A percentile compares a stretch with the other conserved stretches of the same genome.
phyloP scores from a whole-genome alignment of 176 grass and related monocot species.

The Aechmea fasciata region DNA sequence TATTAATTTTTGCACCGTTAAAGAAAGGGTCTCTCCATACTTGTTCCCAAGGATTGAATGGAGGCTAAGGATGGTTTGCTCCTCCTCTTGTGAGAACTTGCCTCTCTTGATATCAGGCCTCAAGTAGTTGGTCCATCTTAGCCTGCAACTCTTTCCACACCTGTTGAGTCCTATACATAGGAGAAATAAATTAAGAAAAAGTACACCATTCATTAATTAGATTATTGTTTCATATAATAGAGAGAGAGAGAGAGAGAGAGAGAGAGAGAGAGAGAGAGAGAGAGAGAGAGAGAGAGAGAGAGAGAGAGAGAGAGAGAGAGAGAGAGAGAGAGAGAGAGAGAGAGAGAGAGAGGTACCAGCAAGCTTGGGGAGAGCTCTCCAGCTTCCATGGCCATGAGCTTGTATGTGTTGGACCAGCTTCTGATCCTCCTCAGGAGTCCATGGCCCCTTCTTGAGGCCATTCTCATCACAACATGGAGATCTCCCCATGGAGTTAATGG shows the following conservation, averaged over 20 bases:
- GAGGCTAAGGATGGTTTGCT: conserved; percentile 76
- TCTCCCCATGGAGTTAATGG: conserved; percentile 64
- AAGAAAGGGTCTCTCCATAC: conserved; percentile 24
- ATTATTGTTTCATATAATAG: background rate
- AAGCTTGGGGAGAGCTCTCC: conserved; percentile 84
- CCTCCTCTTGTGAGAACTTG: conserved; percentile 74
- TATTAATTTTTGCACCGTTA: background rate
- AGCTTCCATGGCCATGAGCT: conserved; percentile 78
- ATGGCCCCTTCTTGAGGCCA: conserved; percentile 92
- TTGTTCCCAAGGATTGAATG: conserved; percentile 92
- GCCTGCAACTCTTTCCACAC: conserved; percentile 97
- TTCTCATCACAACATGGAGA: conserved; percentile 77
- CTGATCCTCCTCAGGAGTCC: conserved; percentile 82
- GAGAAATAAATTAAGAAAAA: background rate
- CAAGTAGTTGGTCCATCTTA: conserved; percentile 97
- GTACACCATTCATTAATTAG: conserved; percentile 17
- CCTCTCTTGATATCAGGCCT: conserved; percentile 96
- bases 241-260: background rate
- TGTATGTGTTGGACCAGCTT: conserved; percentile 69
- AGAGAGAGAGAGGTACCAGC: conserved; percentile 38
- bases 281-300: background rate
- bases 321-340: background rate
- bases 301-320: background rate
- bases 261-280: background rate
- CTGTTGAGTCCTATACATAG: conserved; percentile 63